Evolutionary conservation across 345 rosid species (phyloP), one percentile per base, ranked within the genome.

Genomic region (Eucalyptus sp.): DNA sequence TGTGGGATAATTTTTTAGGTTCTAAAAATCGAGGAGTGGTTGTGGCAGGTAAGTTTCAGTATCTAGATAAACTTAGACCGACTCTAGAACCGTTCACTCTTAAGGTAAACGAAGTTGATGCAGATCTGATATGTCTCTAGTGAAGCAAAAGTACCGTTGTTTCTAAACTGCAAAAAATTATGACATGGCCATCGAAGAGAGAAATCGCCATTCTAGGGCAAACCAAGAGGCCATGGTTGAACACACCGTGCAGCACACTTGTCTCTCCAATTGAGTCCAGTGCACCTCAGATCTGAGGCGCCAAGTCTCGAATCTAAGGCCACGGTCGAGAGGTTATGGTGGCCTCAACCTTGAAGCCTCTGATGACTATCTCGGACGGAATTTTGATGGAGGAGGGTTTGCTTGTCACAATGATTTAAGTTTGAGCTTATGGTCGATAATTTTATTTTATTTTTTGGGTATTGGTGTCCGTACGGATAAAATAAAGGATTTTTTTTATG

Each of bases 331-430:
- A 27, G 15, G 31, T 60, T 60, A 60, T 3, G 15, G 16, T 3
- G 7, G 31, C 31, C 31, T 60, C 66, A 1, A 60, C 13, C 31
- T 27, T 60, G n/a, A 60, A 29, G n/a, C 66, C 4, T 25, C 0
- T 0, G 0, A 27, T 0, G 66, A 27, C 31, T 27, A 5, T 5
- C 16, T 27, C 1, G 0, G 0, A 60, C 27, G 2, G 2, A 13
- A 60, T 27, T 60, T 25, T 6, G 16, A 27, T 1, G 33, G 33
- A 27, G 11, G 1, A 56, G 2, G 8, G 4, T 60, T 13, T 12
- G 7, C n/a, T 60, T 60, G 16, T 60, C 68, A 60, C 4, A 6
- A 29, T 6, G 4, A 60, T 27, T 27, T 29, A 60, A 60, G 7
- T 27, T 27, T 5, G 4, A 60, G 8, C 4, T 12, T 27, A 3